phyloP scores from a whole-genome alignment of 2,329 filamentous ascomycete species.

The Cytospora piceae region DNA sequence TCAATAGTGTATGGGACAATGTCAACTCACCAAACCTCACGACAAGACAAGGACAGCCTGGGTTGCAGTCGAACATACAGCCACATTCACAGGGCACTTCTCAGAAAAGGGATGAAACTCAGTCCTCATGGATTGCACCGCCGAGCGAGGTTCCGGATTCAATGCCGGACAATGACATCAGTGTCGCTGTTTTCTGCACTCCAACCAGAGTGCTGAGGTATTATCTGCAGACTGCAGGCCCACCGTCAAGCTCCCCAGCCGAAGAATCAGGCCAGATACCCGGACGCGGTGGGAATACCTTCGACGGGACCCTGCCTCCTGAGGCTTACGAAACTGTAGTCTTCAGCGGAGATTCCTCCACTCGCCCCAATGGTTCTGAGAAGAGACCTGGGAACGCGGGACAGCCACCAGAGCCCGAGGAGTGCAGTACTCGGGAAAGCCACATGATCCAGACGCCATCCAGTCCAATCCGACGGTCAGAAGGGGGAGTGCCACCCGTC shows the following conservation, averaged over 20 bases:
- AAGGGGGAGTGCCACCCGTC: background rate
- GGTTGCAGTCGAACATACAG: background rate
- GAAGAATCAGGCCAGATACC: background rate
- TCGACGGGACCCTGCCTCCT: background rate
- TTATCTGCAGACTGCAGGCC: constrained; percentile 47
- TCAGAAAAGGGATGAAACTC: constrained; percentile 32
- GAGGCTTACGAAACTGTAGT: constrained; percentile 3
- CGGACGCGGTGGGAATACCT: background rate
- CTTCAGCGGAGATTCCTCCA: background rate
- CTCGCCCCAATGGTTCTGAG: background rate
- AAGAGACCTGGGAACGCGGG: background rate
- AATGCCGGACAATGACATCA: constrained; percentile 46
- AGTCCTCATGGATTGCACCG: constrained; percentile 47
- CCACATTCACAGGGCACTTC: background rate
- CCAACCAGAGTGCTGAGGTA: constrained; percentile 56
- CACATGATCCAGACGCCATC: constrained; percentile 14
- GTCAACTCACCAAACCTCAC: constrained; percentile 34
- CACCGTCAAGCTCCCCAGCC: constrained; percentile 34
- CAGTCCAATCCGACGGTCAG: background rate
- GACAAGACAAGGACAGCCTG: constrained; percentile 4
- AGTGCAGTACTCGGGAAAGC: background rate
- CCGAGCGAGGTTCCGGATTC: constrained; percentile 61
- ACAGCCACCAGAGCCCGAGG: background rate
- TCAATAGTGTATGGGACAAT: constrained; percentile 39
- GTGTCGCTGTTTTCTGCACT: constrained; percentile 44